Base-by-base conservation (phyloP, 306 rosid genomes). In the Trifolium pratense region DNA sequence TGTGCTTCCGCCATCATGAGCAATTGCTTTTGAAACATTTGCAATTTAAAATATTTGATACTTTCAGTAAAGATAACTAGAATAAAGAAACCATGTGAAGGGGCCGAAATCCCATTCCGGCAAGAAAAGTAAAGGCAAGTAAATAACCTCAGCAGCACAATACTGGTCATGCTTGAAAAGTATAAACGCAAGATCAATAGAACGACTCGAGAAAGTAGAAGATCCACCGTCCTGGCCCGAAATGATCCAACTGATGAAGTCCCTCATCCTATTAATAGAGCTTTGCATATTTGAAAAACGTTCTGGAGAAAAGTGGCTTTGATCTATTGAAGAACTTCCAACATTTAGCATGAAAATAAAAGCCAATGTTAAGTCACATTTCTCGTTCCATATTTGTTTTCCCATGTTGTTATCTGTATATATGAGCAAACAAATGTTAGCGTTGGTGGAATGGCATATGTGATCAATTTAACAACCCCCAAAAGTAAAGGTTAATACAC, bases 151-250 rank as follows among this genome's bases (percentile, higher is more conserved):
- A 61, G 89, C 90, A 59, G 95, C 96, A 76, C 81, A 85, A 63
- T 88, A 94, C 75, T 94, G 98, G 71, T 86, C 88, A 74, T 91
- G 89, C 87, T 88, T 87, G 72, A 94, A 87, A 70, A 94, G 91
- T 73, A 94, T 82, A 51, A 87, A 68, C 25, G 96, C 89, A 76
- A 94, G 96, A 80, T 89, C 92, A 66, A 85, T 82, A 76, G 96
- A 84, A 73, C 89, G 97, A 80, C 75, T 88, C 69, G 91, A 82
- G 81, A 91, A 81, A 43, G 90, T 75, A 73, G 87, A 80, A 60
- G 87, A 79, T 55, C 86, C 91, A 46, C 95, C 86, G 66, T 85
- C 74, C 78, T 83, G 81, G 55, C 92, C 95, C 89, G 89, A 89
- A 73, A 89, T 89, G 55, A 89, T 86, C 96, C 91, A 91, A 81